These are phyloP conservation scores for Rhipidocladum racemiflorum DNA, from an alignment of 176 grass and related monocot genomes.

Conservation along the genomic window DNA sequence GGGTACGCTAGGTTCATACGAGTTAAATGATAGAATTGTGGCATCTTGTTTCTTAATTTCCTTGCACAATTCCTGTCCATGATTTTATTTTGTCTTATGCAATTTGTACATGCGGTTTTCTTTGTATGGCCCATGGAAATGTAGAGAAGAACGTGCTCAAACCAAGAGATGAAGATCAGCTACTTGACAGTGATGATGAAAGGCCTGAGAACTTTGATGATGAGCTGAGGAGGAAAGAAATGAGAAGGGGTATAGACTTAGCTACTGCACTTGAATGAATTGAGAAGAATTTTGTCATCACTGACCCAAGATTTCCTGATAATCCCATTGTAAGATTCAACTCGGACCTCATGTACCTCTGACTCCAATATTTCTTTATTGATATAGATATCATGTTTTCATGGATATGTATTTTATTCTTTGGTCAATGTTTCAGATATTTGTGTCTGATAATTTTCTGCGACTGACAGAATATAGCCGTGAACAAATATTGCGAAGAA, in stretches of 20 bases:
- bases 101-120: conserved; percentile 39
- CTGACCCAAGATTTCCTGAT: conserved; percentile 68
- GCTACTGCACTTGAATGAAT: conserved; percentile 94
- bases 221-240: conserved; percentile 74
- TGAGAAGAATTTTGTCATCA: conserved; percentile 85
- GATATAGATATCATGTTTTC: background rate
- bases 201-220: conserved; percentile 80
- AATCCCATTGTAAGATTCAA: conserved; percentile 73
- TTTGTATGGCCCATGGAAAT: conserved; percentile 54
- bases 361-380: background rate
- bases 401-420: no score
- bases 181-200: conserved; percentile 82
- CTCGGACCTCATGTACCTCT: background rate
- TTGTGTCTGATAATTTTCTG: conserved; percentile 83
- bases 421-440: conserved; percentile 55
- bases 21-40: background rate
- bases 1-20: conserved; percentile 41
- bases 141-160: conserved; percentile 52
- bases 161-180: conserved; percentile 53
- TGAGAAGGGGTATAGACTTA: conserved; percentile 96
- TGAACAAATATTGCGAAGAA: conserved; percentile 72
- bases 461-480: conserved; percentile 74
- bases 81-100: background rate
- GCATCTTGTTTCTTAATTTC: background rate
- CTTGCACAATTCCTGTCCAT: background rate